Evolutionary conservation across 2,329 filamentous ascomycete species (phyloP).

Genomic region (Pyrenophora teres): DNA sequence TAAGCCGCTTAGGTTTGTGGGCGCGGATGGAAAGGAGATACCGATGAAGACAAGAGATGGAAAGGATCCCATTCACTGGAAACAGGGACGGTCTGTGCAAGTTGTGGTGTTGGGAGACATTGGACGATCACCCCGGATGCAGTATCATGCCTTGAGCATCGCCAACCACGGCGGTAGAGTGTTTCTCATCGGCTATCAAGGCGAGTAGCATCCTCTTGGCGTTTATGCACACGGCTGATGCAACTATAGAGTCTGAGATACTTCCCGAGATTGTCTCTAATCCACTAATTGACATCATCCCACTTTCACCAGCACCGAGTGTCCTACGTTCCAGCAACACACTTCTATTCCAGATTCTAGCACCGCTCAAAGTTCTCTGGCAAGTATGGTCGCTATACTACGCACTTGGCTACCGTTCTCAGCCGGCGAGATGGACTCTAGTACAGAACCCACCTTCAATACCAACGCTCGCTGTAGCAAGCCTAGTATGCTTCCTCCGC

Average conservation of each 20-base stretch:
- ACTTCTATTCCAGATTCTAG: constrained; percentile 76
- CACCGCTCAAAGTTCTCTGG: constrained; percentile 83
- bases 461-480: constrained; percentile 79
- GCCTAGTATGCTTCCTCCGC: constrained; percentile 73
- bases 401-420: constrained; percentile 73
- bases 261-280: constrained; percentile 76
- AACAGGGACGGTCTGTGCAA: constrained; percentile 64
- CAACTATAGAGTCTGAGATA: constrained; percentile 70
- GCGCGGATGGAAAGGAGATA: constrained; percentile 31
- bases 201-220: constrained; percentile 49
- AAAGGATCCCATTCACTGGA: constrained; percentile 27
- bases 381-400: constrained; percentile 75
- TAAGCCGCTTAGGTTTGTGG: constrained; percentile 27
- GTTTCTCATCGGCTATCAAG: constrained; percentile 85
- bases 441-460: constrained; percentile 96
- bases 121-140: constrained; percentile 94
- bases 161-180: constrained; percentile 80
- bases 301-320: constrained; percentile 70
- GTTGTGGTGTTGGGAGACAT: constrained; percentile 94
- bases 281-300: constrained; percentile 70
- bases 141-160: constrained; percentile 94
- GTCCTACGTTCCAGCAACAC: constrained; percentile 69
- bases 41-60: constrained; percentile 27
- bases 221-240: not conserved
- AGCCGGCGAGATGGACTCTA: constrained; percentile 81